Evolutionary conservation across 2,329 filamentous ascomycete species (phyloP), one percentile per base, ranked within the genome.

Genomic region (Pseudopyricularia javanii): DNA sequence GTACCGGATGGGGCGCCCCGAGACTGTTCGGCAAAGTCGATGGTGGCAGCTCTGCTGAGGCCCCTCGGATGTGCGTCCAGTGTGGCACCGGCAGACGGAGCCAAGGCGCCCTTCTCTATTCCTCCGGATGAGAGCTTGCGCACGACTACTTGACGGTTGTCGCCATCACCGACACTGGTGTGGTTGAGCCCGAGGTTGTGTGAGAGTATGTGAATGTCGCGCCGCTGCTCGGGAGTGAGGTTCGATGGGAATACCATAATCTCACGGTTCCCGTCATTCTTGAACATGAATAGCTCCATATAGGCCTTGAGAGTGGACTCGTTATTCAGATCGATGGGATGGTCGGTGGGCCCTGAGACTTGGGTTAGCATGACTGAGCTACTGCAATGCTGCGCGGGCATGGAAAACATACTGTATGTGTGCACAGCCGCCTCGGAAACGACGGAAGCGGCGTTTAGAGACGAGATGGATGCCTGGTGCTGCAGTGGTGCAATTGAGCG

Each of bases 141-240:
- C 40, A 98, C 88, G 59, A 95, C 90, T 8, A 98, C 85, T 69
- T 95, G 90, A 57, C 93, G 83, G 58, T 88, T 83, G 57, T 95
- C 88, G 37, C 88, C 88, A 57, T 85, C 84, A 53, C 93, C 93
- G 61, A 91, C 89, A 6, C 93, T 97, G 54, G 86, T 80, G 66
- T 98, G 93, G 58, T 88, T 86, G 26, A 98, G 76, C 5, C 86
- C 88, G 85, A 97, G 91, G 68, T 95, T 88, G 66, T 98, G 93
- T 7, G 93, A 91, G 52, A 98, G 77, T 37, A 91, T 95, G 66
- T 98, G 93, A 55, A 97, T 90, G 54, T 86, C 88, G 57, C 91
- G 85, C 58, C 93, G 86, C 64, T 96, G 87, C 55, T 86, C 78
- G 2, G 93, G 91, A 7, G 87, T 79, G 55, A 95, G 78, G 50